phyloP scores from a whole-genome alignment of 148 eudicot genomes.

The Chenopodium berlandieri region DNA sequence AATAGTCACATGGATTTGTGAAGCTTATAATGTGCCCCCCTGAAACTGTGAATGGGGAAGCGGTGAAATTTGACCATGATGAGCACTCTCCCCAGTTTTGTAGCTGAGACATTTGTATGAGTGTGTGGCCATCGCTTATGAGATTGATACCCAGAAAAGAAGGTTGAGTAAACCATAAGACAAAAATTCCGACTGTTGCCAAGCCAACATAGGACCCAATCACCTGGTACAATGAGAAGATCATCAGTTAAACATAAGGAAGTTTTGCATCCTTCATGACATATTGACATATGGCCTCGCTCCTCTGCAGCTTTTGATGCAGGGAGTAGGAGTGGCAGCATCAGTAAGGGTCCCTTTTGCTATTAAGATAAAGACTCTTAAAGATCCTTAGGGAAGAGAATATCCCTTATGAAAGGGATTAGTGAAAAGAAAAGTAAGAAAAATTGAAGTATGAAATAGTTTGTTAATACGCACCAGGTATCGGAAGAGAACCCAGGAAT shows the following conservation, averaged over 20 bases:
- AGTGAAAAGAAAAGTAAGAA: background rate
- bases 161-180: slow-evolving; percentile 78
- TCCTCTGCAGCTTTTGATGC: background rate
- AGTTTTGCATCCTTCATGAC: background rate
- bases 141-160: slow-evolving; percentile 73
- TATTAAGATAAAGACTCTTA: background rate
- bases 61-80: slow-evolving; percentile 75
- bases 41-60: slow-evolving; percentile 55
- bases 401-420: background rate
- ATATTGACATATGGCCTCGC: background rate
- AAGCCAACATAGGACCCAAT: slow-evolving; percentile 81
- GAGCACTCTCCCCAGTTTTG: slow-evolving; percentile 80
- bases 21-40: slow-evolving; percentile 57
- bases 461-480: slow-evolving; percentile 57
- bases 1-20: slow-evolving; percentile 78
- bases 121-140: slow-evolving; percentile 68
- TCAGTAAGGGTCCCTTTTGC: background rate
- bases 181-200: slow-evolving; percentile 81
- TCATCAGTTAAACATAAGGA: background rate
- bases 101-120: slow-evolving; percentile 58
- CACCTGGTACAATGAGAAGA: slow-evolving; percentile 44
- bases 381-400: background rate
- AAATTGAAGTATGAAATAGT: background rate
- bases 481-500: slow-evolving; percentile 72
- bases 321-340: background rate